phyloP scores from a whole-genome alignment of 768 basidiomycete species.

The Lenzites betulinus region DNA sequence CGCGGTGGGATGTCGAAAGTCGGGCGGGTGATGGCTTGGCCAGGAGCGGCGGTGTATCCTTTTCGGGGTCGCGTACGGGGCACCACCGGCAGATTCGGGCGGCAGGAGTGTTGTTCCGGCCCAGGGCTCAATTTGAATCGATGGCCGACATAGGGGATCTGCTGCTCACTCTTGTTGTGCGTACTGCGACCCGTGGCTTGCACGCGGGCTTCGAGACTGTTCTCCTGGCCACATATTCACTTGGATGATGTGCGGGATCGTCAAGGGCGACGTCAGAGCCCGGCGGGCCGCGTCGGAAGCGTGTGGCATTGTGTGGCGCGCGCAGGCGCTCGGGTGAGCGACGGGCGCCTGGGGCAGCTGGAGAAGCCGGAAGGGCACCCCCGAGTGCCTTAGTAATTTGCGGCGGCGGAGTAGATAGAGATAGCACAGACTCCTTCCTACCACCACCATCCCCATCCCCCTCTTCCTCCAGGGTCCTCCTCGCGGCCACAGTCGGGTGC shows the following conservation, averaged over 20 bases:
- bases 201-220: no score
- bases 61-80: not conserved
- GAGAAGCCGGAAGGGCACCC: conserved; percentile 13
- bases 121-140: conserved; percentile 10
- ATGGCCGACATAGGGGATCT: not conserved
- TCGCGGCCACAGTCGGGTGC: not conserved
- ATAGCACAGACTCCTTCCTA: conserved; percentile 5
- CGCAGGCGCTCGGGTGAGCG: not conserved
- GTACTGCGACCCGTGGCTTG: no score
- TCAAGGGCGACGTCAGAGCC: not conserved
- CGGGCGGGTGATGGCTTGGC: not conserved
- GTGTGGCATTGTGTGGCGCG: conserved; percentile 4
- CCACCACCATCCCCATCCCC: conserved; percentile 13
- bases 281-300: no score
- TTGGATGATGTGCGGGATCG: not conserved
- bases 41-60: not conserved
- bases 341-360: conserved; percentile 6
- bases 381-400: conserved; percentile 12
- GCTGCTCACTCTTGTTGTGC: not conserved
- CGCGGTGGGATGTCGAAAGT: not conserved
- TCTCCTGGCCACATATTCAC: no score
- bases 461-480: not conserved
- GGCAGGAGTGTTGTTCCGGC: conserved; percentile 13
- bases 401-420: conserved; percentile 19
- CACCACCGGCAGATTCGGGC: conserved; percentile 2